phyloP scores from a whole-genome alignment of 2,329 filamentous ascomycete species.

The Lasiodiplodia sp. region DNA sequence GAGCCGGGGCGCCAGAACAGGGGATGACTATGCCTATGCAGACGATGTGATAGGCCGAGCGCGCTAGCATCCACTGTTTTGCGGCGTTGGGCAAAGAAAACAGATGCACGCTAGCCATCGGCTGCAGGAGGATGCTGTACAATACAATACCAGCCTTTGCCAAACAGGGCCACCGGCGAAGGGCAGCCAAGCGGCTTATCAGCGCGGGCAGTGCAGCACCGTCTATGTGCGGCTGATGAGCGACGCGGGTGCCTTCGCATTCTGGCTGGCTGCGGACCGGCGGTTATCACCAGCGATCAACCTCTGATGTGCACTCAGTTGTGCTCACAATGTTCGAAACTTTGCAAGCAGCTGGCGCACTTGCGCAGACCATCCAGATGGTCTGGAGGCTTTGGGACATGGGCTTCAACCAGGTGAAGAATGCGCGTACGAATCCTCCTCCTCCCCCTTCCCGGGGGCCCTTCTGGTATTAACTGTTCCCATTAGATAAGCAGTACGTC shows the following conservation, averaged over 20 bases:
- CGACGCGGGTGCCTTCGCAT: conserved; percentile 10
- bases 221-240: conserved; percentile 1
- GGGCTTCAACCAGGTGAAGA: conserved; percentile 32
- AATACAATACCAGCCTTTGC: neutral
- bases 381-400: conserved; percentile 31
- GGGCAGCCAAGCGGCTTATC: conserved; percentile 10
- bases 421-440: conserved; percentile 20
- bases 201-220: neutral
- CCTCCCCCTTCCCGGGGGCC: too few relatives aligned
- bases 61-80: too few relatives aligned
- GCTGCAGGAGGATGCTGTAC: too few relatives aligned
- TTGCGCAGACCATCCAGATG: conserved; percentile 31
- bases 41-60: too few relatives aligned
- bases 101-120: too few relatives aligned
- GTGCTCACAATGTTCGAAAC: conserved; percentile 7
- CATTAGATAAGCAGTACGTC: conserved; percentile 33
- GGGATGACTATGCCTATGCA: too few relatives aligned
- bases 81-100: too few relatives aligned
- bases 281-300: conserved; percentile 16
- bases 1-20: too few relatives aligned
- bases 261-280: neutral
- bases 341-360: conserved; percentile 11
- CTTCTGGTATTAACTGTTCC: neutral
- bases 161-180: neutral
- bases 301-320: neutral